Base-by-base conservation (phyloP, 192 early-diverging fungal species). In the Coemansia sp. region DNA sequence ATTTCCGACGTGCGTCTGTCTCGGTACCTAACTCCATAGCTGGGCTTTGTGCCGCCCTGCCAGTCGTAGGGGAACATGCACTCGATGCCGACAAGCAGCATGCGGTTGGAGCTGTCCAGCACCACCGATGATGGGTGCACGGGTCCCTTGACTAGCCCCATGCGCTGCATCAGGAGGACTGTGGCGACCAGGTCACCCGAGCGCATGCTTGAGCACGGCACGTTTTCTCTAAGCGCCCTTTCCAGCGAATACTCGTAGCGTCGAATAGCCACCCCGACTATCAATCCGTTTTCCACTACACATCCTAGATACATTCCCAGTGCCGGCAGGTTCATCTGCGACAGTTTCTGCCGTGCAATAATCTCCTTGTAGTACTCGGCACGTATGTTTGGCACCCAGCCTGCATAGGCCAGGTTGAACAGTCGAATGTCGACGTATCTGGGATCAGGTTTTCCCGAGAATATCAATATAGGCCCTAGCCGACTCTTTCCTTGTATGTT, bases 311-410 rank as follows among this genome's bases (percentile, higher is more conserved):
- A 59, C 40, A 25, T 25, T 29, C 17, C 32, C 3, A 59, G 11
- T 7, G 36, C 57, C 10, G 57, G 57, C 14, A 44, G 17, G 33
- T 45, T 25, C 23, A 59, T 30, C n/a, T 35, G 20, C 24, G 39
- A 20, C 5, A 51, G 18, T 15, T 32, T 27, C 30, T 59, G 40
- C 0, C 40, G 39, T 14, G 45, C 39, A 27, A 51, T 25, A 3
- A 51, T 47, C 22, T 51, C 57, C n/a, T 29, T 25, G 49, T 50
- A 50, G 49, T 41, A 59, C 26, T 38, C 45, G 2, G 33, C n/a
- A 9, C 46, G 47, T 11, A 59, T 25, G 35, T 59, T 59, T 4
- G 57, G 47, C 20, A 59, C 20, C 32, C 47, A 59, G 19, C 57
- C 57, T 19, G 45, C 46, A 13, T 51, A 50, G 4, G 18, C 45